phyloP scores from a whole-genome alignment of 306 rosid species.

The Abrus pulchellus region DNA sequence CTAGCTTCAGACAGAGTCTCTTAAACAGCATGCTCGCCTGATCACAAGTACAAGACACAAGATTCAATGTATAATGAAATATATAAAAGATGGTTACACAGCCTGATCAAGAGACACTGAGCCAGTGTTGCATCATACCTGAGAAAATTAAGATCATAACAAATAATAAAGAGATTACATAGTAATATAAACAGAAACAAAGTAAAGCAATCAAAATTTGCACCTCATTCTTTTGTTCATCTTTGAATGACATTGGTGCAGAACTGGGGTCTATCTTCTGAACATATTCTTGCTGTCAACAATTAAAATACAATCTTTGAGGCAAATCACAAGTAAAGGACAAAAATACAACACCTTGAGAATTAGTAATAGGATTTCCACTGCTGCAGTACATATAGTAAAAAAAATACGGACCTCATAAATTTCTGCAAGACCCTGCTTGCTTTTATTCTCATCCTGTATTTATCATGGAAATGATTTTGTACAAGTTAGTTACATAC shows the following conservation, averaged over 20 bases:
- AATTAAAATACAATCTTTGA: conserved; percentile 18
- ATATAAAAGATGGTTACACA: conserved; percentile 15
- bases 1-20: conserved; percentile 84
- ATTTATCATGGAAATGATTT: conserved; percentile 35
- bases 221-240: conserved; percentile 86
- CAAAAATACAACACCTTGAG: conserved; percentile 19
- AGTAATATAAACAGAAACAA: conserved; percentile 31
- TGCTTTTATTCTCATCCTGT: conserved; percentile 95
- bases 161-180: conserved; percentile 17
- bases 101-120: conserved; percentile 22
- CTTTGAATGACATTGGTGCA: conserved; percentile 74
- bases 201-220: conserved; percentile 32
- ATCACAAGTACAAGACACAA: conserved; percentile 46
- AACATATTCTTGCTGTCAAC: conserved; percentile 85
- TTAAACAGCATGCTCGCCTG: conserved; percentile 85
- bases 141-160: conserved; percentile 29
- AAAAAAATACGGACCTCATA: conserved; percentile 81
- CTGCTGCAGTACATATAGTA: conserved; percentile 37
- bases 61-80: conserved; percentile 45
- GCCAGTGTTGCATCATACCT: conserved; percentile 13
- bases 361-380: conserved; percentile 18
- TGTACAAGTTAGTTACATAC: conserved; percentile 35
- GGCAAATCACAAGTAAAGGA: conserved; percentile 26
- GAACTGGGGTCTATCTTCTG: conserved; percentile 68
- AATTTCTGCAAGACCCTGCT: conserved; percentile 86